These are phyloP conservation scores for Globisporangium radiosum DNA, from an alignment of 352 stramenopile genomes.

Conservation along the genomic window DNA sequence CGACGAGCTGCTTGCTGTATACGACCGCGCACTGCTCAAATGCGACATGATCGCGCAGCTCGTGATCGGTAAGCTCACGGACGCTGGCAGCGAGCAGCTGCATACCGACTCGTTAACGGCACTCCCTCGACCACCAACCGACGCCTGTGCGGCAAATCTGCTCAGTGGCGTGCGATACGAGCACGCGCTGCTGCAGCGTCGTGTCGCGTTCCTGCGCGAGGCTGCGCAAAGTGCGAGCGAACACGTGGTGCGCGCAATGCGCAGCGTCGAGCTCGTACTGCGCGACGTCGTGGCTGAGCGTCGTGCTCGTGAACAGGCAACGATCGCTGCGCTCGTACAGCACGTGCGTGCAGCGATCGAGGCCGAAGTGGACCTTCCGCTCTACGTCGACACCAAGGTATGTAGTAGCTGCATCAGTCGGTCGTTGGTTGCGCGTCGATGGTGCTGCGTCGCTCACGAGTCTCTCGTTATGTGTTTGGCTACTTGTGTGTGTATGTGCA, in stretches of 20 bases:
- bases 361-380: slow-evolving; percentile 48
- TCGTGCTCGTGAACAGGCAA: slow-evolving; percentile 35
- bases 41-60: slow-evolving; percentile 37
- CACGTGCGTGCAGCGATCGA: slow-evolving; percentile 51
- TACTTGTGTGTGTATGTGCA: slow-evolving; percentile 11
- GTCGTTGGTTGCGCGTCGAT: background rate
- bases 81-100: background rate
- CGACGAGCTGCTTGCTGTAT: slow-evolving; percentile 36
- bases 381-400: slow-evolving; percentile 56
- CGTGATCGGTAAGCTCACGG: slow-evolving; percentile 11
- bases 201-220: slow-evolving; percentile 45
- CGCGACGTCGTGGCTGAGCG: slow-evolving; percentile 31
- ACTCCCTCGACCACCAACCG: slow-evolving; percentile 6
- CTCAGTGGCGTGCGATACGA: slow-evolving; percentile 56
- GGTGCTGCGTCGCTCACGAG: background rate
- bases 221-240: slow-evolving; percentile 34
- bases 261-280: slow-evolving; percentile 44
- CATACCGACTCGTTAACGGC: slow-evolving; percentile 1
- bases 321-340: slow-evolving; percentile 37
- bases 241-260: slow-evolving; percentile 36
- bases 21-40: slow-evolving; percentile 35
- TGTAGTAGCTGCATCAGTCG: slow-evolving; percentile 1
- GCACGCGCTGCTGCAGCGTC: slow-evolving; percentile 38
- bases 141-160: slow-evolving; percentile 42
- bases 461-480: background rate